These are phyloP conservation scores for Neurospora sublineolata DNA, from an alignment of 495 filamentous ascomycete genomes.

Conservation along the genomic window DNA sequence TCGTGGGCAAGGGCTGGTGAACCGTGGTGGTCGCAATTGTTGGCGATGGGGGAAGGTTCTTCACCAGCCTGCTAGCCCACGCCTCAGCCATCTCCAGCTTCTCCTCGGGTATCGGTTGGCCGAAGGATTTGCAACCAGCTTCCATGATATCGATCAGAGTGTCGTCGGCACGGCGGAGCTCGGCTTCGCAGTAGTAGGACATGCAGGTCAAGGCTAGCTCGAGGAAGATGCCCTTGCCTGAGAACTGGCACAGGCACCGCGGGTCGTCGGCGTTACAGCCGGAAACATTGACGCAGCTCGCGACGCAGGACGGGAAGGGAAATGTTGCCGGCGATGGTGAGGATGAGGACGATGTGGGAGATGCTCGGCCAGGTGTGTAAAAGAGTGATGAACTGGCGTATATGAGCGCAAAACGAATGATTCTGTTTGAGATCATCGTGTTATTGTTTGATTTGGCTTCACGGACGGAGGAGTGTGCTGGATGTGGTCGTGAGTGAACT, in stretches of 20 bases:
- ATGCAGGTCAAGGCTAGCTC: slow-evolving; percentile 18
- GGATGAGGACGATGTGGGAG: neutral
- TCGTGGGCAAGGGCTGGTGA: neutral
- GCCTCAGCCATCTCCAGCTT: slow-evolving; percentile 12
- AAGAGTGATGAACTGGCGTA: neutral
- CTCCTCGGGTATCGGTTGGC: slow-evolving; percentile 9
- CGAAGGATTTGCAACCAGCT: slow-evolving; percentile 10
- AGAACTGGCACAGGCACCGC: slow-evolving; percentile 18
- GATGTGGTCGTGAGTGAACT: neutral
- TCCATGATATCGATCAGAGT: slow-evolving; percentile 15
- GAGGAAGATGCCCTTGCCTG: slow-evolving; percentile 10
- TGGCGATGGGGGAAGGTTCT: slow-evolving; percentile 5
- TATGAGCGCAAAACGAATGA: neutral
- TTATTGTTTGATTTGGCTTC: neutral
- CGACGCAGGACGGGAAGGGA: slow-evolving; percentile 15
- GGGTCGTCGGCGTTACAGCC: slow-evolving; percentile 11
- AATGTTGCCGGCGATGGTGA: slow-evolving; percentile 1
- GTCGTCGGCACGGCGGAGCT: slow-evolving; percentile 11
- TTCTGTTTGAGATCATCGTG: neutral
- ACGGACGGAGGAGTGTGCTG: neutral
- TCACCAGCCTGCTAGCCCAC: slow-evolving; percentile 11
- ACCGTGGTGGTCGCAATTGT: slow-evolving; percentile 3
- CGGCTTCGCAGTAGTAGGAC: slow-evolving; percentile 17
- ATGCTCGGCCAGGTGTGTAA: neutral
- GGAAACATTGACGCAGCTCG: slow-evolving; percentile 10